phyloP scores from a whole-genome alignment of 1,284 basidiomycete genomes.

The Hemileia vastatrix region DNA sequence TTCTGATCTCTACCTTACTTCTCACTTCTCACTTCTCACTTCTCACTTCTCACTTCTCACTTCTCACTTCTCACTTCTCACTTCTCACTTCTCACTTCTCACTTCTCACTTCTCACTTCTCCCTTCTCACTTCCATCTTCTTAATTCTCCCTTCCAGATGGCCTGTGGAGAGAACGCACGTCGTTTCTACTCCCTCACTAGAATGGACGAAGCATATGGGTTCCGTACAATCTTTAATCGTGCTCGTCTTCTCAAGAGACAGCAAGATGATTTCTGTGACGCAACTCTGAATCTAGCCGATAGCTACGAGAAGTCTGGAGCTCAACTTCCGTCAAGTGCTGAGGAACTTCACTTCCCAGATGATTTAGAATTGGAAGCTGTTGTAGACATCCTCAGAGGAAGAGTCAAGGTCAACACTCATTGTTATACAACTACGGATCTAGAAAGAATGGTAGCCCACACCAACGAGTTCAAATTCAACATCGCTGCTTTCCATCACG shows the following conservation, averaged over 20 bases:
- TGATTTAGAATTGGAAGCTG: slow-evolving; percentile 67
- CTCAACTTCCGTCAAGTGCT: slow-evolving; percentile 56
- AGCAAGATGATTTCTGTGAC: slow-evolving; percentile 70
- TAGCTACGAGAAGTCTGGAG: slow-evolving; percentile 50
- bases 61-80: too few relatives aligned
- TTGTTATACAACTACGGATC: slow-evolving; percentile 67
- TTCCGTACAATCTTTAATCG: slow-evolving; percentile 58
- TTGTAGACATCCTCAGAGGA: slow-evolving; percentile 76
- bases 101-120: too few relatives aligned
- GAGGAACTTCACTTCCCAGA: slow-evolving; percentile 59
- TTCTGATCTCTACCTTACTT: neutral
- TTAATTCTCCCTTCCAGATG: slow-evolving; percentile 25
- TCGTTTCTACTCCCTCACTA: slow-evolving; percentile 48
- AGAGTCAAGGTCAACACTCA: slow-evolving; percentile 67
- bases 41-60: too few relatives aligned
- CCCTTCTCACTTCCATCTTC: neutral
- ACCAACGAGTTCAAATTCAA: slow-evolving; percentile 71
- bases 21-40: too few relatives aligned
- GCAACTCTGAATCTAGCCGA: slow-evolving; percentile 20
- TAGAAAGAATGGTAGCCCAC: slow-evolving; percentile 55
- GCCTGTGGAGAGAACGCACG: slow-evolving; percentile 50
- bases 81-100: too few relatives aligned
- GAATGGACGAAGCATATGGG: slow-evolving; percentile 54
- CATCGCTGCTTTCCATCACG: slow-evolving; percentile 61
- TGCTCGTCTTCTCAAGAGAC: slow-evolving; percentile 61